These are phyloP conservation scores for Pythium chondricola DNA, from an alignment of 352 stramenopile species.

Conservation along the genomic window DNA sequence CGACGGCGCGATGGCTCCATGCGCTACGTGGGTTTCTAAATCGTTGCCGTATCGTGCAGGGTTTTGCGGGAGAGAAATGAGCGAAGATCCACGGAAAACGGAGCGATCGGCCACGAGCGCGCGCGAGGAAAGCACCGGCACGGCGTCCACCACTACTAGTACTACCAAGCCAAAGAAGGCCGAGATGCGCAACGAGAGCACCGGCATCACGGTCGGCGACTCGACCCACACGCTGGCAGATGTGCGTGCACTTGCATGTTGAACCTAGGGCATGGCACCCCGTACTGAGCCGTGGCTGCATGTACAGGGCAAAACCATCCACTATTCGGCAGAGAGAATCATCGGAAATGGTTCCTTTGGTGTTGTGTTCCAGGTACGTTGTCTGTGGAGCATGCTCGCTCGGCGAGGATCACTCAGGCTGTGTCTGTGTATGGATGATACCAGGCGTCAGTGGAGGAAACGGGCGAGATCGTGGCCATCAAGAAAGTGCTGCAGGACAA, in stretches of 20 bases:
- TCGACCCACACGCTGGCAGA: constrained; percentile 77
- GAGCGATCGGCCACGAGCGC: constrained; percentile 15
- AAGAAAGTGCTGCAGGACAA: constrained; percentile 99
- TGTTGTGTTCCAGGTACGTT: constrained; percentile 95
- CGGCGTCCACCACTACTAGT: constrained; percentile 32
- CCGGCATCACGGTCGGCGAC: constrained; percentile 75
- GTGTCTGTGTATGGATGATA: neutral
- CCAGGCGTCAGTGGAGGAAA: constrained; percentile 93
- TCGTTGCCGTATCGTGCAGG: no score
- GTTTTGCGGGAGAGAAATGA: no score
- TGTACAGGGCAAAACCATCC: constrained; percentile 78
- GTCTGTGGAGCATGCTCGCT: no score
- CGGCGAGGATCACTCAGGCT: neutral
- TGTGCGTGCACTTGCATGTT: constrained; percentile 30
- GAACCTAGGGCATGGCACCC: no score
- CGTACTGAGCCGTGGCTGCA: no score
- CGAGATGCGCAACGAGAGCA: constrained; percentile 82
- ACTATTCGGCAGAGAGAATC: constrained; percentile 97
- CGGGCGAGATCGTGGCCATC: constrained; percentile 97
- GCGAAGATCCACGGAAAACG: constrained; percentile 14
- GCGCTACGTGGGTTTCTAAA: no score
- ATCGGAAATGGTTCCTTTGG: constrained; percentile 99
- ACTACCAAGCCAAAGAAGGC: constrained; percentile 60
- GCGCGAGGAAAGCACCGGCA: constrained; percentile 20
- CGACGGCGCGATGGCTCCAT: no score